Conservation (phyloP, 1,284 basidiomycete species). For the Meira miltonrushii region DNA sequence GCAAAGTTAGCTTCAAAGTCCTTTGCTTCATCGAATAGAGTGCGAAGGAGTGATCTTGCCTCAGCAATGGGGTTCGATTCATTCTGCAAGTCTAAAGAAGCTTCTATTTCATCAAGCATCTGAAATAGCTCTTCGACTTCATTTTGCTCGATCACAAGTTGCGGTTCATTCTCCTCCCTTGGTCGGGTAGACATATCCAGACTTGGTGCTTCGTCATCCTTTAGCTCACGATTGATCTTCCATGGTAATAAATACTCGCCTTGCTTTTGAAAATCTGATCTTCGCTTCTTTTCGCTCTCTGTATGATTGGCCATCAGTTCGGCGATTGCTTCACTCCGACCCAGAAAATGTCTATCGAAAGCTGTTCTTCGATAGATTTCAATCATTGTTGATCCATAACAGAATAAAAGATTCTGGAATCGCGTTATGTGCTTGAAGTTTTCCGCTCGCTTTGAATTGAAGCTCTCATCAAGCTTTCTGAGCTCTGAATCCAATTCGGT, state of each 20-base stretch:
- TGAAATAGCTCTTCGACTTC: conserved; percentile 35
- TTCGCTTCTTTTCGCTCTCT: conserved; percentile 29
- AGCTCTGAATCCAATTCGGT: conserved; percentile 36
- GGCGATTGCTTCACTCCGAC: conserved; percentile 39
- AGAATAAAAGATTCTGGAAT: conserved; percentile 81
- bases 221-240: conserved; percentile 26
- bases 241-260: conserved; percentile 38
- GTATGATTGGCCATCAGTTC: conserved; percentile 49
- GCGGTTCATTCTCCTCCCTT: conserved; percentile 9
- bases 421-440: conserved; percentile 84
- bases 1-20: conserved; percentile 37
- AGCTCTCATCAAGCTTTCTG: conserved; percentile 35
- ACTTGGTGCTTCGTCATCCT: conserved; percentile 36
- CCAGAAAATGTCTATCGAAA: conserved; percentile 57
- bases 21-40: conserved; percentile 24
- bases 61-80: conserved; percentile 29
- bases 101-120: conserved; percentile 21
- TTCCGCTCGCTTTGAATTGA: conserved; percentile 54
- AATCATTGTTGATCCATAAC: conserved; percentile 83
- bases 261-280: conserved; percentile 29
- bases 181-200: conserved; percentile 43
- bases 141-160: conserved; percentile 17
- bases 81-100: not conserved
- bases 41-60: conserved; percentile 27
- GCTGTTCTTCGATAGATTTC: conserved; percentile 85